Percentiles rank a stretch among this genome's conserved stretches.
These are phyloP conservation scores for Verticillium dahliae DNA, from an alignment of 2,329 filamentous ascomycete genomes.

Conservation along the genomic window DNA sequence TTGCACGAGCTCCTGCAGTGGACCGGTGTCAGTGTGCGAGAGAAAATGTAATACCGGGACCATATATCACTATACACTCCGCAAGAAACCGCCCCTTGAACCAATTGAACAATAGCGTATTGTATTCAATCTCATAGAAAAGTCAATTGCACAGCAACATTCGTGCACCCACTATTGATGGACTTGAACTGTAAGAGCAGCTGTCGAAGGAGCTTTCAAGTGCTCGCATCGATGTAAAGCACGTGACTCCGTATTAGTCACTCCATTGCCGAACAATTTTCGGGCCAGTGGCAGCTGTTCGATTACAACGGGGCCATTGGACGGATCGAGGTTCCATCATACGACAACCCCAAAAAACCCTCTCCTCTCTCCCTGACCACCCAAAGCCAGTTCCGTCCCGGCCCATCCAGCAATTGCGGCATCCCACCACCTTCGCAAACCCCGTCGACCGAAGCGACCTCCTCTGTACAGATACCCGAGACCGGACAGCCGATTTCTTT, in stretches of 20 bases:
- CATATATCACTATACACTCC: too few relatives aligned
- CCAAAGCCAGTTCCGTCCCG: conserved; percentile 2
- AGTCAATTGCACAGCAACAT: too few relatives aligned
- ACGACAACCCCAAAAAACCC: conserved; percentile 14
- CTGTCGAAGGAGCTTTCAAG: too few relatives aligned
- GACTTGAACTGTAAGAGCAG: background rate
- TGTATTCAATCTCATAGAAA: too few relatives aligned
- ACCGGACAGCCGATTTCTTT: conserved; percentile 8
- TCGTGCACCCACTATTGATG: background rate
- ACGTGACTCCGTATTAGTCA: conserved; percentile 2
- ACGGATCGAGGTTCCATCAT: conserved; percentile 4
- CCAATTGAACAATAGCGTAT: too few relatives aligned
- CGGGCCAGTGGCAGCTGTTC: conserved; percentile 4
- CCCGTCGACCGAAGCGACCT: conserved; percentile 25
- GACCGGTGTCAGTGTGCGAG: too few relatives aligned
- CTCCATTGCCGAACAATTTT: conserved; percentile 2
- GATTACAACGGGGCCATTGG: background rate
- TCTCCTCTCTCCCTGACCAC: conserved; percentile 8
- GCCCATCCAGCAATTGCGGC: background rate
- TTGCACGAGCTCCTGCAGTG: too few relatives aligned
- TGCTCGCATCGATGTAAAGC: background rate
- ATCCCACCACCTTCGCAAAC: conserved; percentile 1
- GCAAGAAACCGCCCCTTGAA: too few relatives aligned
- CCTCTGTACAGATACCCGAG: conserved; percentile 9
- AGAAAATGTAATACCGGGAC: too few relatives aligned